phyloP scores from a whole-genome alignment of 2,329 filamentous ascomycete genomes.

The Botryosphaeria dothidea region DNA sequence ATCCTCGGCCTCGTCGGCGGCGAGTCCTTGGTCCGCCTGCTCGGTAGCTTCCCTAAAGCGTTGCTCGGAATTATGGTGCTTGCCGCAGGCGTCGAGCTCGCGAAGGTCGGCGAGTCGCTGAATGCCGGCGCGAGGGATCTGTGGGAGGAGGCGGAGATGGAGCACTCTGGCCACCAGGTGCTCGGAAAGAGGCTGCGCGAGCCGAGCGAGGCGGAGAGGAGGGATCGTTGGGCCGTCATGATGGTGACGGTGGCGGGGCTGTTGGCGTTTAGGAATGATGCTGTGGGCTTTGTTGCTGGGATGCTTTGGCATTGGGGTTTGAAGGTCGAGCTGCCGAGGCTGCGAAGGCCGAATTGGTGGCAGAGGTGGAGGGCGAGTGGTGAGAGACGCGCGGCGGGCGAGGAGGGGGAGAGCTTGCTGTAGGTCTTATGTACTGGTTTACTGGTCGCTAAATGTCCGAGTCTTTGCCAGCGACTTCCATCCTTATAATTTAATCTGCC shows the following conservation, averaged over 20 bases:
- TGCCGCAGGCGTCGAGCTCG: slow-evolving; percentile 83
- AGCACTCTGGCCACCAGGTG: slow-evolving; percentile 20
- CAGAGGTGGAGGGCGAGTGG: not conserved
- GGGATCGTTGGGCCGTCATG: slow-evolving; percentile 85
- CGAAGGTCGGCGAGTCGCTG: slow-evolving; percentile 79
- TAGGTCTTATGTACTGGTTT: not conserved
- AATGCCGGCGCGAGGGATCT: slow-evolving; percentile 71
- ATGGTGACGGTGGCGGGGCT: slow-evolving; percentile 80
- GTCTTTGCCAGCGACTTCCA: too few relatives aligned
- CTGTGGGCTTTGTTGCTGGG: slow-evolving; percentile 80
- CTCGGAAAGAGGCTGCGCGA: slow-evolving; percentile 49
- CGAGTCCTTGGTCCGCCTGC: slow-evolving; percentile 68
- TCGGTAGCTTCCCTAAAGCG: slow-evolving; percentile 72
- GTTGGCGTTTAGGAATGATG: slow-evolving; percentile 87
- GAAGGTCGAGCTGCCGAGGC: slow-evolving; percentile 10
- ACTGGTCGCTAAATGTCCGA: too few relatives aligned
- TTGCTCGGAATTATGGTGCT: slow-evolving; percentile 87
- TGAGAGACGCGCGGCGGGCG: not conserved
- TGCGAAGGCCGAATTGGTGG: slow-evolving; percentile 3
- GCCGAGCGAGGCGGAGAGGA: slow-evolving; percentile 67
- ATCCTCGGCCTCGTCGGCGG: slow-evolving; percentile 71
- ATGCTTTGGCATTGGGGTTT: slow-evolving; percentile 77
- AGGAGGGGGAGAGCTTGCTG: not conserved
- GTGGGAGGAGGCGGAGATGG: slow-evolving; percentile 40
- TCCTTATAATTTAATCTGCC: too few relatives aligned